Evolutionary conservation across 2,329 filamentous ascomycete genomes (phyloP).

Genomic region (Thelonectria blattea): DNA sequence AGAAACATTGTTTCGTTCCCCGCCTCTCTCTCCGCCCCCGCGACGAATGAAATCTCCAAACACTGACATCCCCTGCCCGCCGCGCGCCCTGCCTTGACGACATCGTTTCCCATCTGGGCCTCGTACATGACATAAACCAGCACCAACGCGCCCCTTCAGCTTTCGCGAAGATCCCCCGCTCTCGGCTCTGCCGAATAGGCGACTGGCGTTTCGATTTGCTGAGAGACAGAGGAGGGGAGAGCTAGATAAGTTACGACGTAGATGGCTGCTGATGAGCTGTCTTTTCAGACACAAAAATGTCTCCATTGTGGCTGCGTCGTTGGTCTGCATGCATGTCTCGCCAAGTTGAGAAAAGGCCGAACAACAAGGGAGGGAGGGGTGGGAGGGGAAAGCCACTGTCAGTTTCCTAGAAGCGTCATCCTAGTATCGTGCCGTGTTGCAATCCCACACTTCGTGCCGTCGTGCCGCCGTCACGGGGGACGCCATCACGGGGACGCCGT

Average conservation of each 20-base stretch:
- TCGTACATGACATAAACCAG: background rate
- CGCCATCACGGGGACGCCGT: too few species aligned
- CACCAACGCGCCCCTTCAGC: background rate
- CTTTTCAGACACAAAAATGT: background rate
- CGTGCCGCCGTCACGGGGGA: background rate
- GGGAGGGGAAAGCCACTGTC: conserved; percentile 9
- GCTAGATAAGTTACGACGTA: too few species aligned
- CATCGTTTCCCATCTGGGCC: background rate
- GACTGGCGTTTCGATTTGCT: background rate
- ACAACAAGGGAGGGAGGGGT: too few species aligned
- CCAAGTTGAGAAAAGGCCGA: conserved; percentile 13
- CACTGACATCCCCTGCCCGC: background rate
- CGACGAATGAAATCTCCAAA: background rate
- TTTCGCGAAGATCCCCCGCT: background rate
- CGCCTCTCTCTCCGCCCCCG: too few species aligned
- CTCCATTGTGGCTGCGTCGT: conserved; percentile 19
- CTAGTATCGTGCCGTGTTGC: conserved; percentile 10
- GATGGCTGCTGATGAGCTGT: too few species aligned
- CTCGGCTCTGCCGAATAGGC: background rate
- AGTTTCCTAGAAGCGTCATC: background rate
- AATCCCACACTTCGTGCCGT: conserved; percentile 19
- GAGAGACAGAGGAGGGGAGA: background rate
- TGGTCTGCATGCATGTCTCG: conserved; percentile 32
- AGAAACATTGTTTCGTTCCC: too few species aligned
- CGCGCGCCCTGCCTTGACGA: background rate